These are phyloP conservation scores for Spathaspora passalidarum DNA, from an alignment of 805 yeast species.

Conservation along the genomic window DNA sequence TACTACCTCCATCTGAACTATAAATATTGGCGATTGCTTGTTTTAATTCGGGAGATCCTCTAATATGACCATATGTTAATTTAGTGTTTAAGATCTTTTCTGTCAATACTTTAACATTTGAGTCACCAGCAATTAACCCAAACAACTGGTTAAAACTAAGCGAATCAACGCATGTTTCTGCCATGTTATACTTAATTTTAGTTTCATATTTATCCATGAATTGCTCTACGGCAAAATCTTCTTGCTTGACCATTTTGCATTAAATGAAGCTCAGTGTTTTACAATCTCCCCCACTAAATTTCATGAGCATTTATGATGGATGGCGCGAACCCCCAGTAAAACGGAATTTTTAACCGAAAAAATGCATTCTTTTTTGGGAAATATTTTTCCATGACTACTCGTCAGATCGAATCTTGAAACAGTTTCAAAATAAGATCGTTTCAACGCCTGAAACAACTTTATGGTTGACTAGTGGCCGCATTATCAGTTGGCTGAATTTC, in stretches of 20 bases:
- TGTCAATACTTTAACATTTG: constrained; percentile 5
- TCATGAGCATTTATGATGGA: no score
- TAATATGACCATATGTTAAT: constrained; percentile 46
- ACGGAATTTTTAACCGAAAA: no score
- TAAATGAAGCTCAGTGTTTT: neutral
- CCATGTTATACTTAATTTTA: constrained; percentile 38
- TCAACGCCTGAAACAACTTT: no score
- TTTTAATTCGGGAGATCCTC: constrained; percentile 42
- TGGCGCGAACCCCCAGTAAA: no score
- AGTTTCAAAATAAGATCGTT: no score
- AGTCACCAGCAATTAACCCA: constrained; percentile 13
- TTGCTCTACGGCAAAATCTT: constrained; percentile 49
- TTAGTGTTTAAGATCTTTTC: constrained; percentile 20
- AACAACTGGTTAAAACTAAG: constrained; percentile 38
- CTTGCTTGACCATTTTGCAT: constrained; percentile 40
- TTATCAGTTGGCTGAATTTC: no score
- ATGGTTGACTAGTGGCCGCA: no score
- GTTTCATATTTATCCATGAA: constrained; percentile 52
- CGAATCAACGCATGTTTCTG: constrained; percentile 52
- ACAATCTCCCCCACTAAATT: no score
- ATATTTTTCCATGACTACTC: no score
- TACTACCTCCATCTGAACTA: constrained; percentile 14
- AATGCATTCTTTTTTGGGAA: no score
- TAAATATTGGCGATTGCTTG: constrained; percentile 34
- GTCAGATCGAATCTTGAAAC: no score